These are phyloP conservation scores for Xylariaceae sp. DNA, from an alignment of 2,329 filamentous ascomycete species.

Conservation along the genomic window DNA sequence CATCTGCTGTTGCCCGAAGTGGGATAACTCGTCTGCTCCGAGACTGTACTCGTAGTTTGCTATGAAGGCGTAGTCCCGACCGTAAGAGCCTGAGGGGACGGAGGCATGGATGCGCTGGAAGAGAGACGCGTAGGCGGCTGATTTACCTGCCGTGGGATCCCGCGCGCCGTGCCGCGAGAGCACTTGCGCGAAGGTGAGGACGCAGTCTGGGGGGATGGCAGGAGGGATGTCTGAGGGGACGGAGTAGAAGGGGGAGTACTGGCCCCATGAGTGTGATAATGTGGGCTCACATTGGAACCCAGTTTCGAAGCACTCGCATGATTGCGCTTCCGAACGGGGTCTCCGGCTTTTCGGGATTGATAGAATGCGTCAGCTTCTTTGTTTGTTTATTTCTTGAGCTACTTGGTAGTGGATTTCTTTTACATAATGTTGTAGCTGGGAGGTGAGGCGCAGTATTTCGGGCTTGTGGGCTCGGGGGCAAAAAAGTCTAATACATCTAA, in stretches of 20 bases:
- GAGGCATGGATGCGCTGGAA: conserved; percentile 61
- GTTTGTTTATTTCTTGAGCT: too few relatives aligned
- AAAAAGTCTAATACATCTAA: too few relatives aligned
- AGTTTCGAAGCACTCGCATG: conserved; percentile 49
- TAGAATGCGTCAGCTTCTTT: too few relatives aligned
- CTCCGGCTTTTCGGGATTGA: too few relatives aligned
- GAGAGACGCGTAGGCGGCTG: conserved; percentile 57
- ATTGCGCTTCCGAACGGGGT: too few relatives aligned
- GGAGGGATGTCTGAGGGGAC: conserved; percentile 63
- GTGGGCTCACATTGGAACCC: conserved; percentile 62
- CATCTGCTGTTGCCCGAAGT: conserved; percentile 66
- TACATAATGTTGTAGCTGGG: too few relatives aligned
- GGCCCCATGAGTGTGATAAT: conserved; percentile 72
- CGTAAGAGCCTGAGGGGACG: conserved; percentile 56
- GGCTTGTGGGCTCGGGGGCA: too few relatives aligned
- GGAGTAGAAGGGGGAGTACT: conserved; percentile 81
- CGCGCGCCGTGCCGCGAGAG: conserved; percentile 83
- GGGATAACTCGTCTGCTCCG: conserved; percentile 64
- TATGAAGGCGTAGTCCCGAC: conserved; percentile 65
- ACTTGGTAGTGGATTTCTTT: too few relatives aligned
- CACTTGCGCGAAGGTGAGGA: conserved; percentile 73
- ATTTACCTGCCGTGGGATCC: conserved; percentile 70
- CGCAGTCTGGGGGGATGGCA: conserved; percentile 62
- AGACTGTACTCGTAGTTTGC: conserved; percentile 67
- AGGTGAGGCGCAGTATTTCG: too few relatives aligned